A percentile compares a stretch with the other conserved stretches of the same genome.
Evolutionary conservation across 345 rosid genomes (phyloP).

Genomic region (Cochlearia excelsa): DNA sequence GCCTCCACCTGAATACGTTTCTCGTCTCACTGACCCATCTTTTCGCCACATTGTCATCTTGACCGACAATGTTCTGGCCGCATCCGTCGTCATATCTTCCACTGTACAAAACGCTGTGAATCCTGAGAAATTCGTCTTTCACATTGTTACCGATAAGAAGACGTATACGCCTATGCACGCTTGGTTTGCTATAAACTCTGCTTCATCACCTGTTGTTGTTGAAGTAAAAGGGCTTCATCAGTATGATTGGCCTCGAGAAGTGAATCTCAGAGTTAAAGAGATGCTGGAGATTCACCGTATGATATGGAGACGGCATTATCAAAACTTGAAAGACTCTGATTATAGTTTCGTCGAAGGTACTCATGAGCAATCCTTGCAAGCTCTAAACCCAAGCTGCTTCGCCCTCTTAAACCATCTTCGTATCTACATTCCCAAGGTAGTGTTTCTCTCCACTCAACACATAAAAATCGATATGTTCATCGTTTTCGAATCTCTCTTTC

Average conservation of each 20-base stretch:
- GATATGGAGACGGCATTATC: slow-evolving; percentile 57
- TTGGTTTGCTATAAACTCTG: slow-evolving; percentile 82
- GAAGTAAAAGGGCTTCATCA: slow-evolving; percentile 95
- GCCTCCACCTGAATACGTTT: slow-evolving; percentile 73
- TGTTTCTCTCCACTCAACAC: slow-evolving; percentile 8
- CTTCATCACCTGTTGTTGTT: slow-evolving; percentile 59
- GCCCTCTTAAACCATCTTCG: slow-evolving; percentile 85
- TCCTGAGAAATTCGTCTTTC: slow-evolving; percentile 78
- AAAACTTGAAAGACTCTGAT: slow-evolving; percentile 52
- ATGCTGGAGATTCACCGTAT: slow-evolving; percentile 68
- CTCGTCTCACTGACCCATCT: slow-evolving; percentile 65
- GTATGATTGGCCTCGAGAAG: slow-evolving; percentile 83
- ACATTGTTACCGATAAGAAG: slow-evolving; percentile 89
- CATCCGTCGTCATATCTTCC: slow-evolving; percentile 83
- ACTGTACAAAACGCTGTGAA: slow-evolving; percentile 53
- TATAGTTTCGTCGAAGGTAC: slow-evolving; percentile 41
- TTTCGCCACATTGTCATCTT: slow-evolving; percentile 70
- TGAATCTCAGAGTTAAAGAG: slow-evolving; percentile 63
- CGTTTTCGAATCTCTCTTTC: slow-evolving; percentile 33
- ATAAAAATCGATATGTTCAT: slow-evolving; percentile 27
- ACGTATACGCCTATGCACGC: slow-evolving; percentile 92
- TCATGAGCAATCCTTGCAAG: slow-evolving; percentile 45
- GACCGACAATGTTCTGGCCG: slow-evolving; percentile 88
- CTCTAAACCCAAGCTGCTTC: slow-evolving; percentile 59
- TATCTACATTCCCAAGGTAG: slow-evolving; percentile 76